Evolutionary conservation across 306 rosid genomes (phyloP), one percentile per base, ranked within the genome.

Genomic region (Rubus idaeus): DNA sequence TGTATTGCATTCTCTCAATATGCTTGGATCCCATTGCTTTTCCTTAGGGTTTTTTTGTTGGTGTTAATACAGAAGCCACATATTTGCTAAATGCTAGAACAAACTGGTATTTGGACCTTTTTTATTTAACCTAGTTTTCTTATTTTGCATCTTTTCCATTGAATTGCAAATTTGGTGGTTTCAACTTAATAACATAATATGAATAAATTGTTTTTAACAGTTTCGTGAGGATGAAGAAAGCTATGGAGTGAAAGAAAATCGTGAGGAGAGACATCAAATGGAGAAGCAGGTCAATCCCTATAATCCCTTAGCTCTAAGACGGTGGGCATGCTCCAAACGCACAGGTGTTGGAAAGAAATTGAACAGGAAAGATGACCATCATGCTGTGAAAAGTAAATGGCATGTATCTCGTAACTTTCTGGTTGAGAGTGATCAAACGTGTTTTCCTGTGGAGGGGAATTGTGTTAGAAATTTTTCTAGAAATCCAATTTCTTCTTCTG

Each of bases 241-340:
- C 39, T 23, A 30, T 71, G 82, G 56, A 16, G 71, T 26, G 50
- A 77, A 79, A 60, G 83, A 74, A 71, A 67, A 83, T 73, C 73
- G 17, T 10, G 58, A 23, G 78, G 71, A 62, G 39, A 83, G 75
- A 53, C 75, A 69, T 50, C 65, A 73, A 77, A 71, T 71, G 73
- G 74, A 80, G 81, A 81, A 86, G 82, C 88, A 68, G 60, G 72
- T 50, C 53, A 80, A 75, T 79, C 62, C 80, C 41, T 46, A 58
- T 65, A 82, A 71, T 78, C 77, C 89, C 8, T 86, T 86, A 71
- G 69, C 71, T 68, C 71, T 88, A 55, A 73, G 82, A 69, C 80
- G 58, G 5, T 88, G 91, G 91, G 89, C 67, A 3, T 80, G 86
- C 82, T 88, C 88, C 60, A 88, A 88, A 77, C 65, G 91, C 81